phyloP scores from a whole-genome alignment of 2,329 filamentous ascomycete genomes.

The Metarhizium robertsii region DNA sequence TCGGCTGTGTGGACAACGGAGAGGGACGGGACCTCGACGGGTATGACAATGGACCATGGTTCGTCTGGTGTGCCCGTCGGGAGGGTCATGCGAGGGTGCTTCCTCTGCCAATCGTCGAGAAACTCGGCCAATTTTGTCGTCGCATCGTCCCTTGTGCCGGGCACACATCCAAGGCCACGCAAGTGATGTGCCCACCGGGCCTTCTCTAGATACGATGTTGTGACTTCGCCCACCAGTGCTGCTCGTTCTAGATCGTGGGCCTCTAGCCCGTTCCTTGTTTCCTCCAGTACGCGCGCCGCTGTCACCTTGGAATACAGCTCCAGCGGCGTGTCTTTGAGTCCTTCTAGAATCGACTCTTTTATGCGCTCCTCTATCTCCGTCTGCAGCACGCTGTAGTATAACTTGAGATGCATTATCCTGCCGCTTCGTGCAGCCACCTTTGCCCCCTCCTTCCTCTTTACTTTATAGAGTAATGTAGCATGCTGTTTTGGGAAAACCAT shows the following conservation, averaged over 20 bases:
- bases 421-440: constrained; percentile 20
- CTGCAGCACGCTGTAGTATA: constrained; percentile 69
- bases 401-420: constrained; percentile 54
- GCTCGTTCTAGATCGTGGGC: constrained; percentile 46
- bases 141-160: constrained; percentile 24
- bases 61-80: constrained; percentile 19
- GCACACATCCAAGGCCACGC: constrained; percentile 35
- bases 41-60: constrained; percentile 65
- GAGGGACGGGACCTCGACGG: constrained; percentile 79
- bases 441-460: constrained; percentile 45
- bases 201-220: constrained; percentile 36
- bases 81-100: constrained; percentile 18
- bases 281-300: constrained; percentile 31
- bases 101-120: constrained; percentile 24
- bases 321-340: constrained; percentile 31
- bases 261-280: constrained; percentile 34
- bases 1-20: constrained; percentile 75
- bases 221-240: constrained; percentile 41
- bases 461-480: constrained; percentile 70
- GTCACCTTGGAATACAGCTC: constrained; percentile 38
- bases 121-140: constrained; percentile 15
- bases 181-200: constrained; percentile 42
- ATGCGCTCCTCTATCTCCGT: constrained; percentile 57
- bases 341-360: constrained; percentile 29
- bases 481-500: constrained; percentile 75